Conservation (phyloP, 306 rosid genomes). For the Alnus glutinosa region DNA sequence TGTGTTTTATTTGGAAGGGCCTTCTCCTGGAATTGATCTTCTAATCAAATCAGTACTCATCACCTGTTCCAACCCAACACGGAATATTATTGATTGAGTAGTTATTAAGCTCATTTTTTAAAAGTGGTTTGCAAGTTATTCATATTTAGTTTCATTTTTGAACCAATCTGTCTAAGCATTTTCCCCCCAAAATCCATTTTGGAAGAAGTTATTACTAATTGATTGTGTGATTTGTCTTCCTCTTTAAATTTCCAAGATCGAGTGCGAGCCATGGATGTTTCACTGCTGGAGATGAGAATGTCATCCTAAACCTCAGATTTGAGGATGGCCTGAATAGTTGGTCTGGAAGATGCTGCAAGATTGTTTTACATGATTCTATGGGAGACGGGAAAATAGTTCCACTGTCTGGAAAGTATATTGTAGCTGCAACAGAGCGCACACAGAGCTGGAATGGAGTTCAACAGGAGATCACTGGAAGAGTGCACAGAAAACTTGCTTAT, state of each 20-base stretch:
- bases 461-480: conserved; percentile 85
- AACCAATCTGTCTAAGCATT: background rate
- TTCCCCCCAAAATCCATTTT: background rate
- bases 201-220: conserved; percentile 1
- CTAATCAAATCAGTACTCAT: conserved; percentile 66
- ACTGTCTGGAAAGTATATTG: conserved; percentile 67
- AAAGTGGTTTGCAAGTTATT: background rate
- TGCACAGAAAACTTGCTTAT: conserved; percentile 82
- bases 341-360: conserved; percentile 95
- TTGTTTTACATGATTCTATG: conserved; percentile 67
- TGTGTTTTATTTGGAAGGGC: conserved; percentile 88
- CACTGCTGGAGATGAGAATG: conserved; percentile 49
- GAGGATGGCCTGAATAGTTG: conserved; percentile 83
- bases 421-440: conserved; percentile 75
- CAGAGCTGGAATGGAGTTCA: conserved; percentile 94
- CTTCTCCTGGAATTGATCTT: conserved; percentile 75
- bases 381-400: conserved; percentile 79
- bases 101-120: background rate
- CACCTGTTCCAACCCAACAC: conserved; percentile 37
- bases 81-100: background rate
- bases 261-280: conserved; percentile 27
- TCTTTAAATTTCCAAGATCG: conserved; percentile 39
- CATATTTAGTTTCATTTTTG: background rate
- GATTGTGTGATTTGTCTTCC: conserved; percentile 18
- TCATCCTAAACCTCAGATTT: conserved; percentile 66